Evolutionary conservation across 495 filamentous ascomycete species (phyloP), one percentile per base, ranked within the genome.

Genomic region (Aspergillus wentii): DNA sequence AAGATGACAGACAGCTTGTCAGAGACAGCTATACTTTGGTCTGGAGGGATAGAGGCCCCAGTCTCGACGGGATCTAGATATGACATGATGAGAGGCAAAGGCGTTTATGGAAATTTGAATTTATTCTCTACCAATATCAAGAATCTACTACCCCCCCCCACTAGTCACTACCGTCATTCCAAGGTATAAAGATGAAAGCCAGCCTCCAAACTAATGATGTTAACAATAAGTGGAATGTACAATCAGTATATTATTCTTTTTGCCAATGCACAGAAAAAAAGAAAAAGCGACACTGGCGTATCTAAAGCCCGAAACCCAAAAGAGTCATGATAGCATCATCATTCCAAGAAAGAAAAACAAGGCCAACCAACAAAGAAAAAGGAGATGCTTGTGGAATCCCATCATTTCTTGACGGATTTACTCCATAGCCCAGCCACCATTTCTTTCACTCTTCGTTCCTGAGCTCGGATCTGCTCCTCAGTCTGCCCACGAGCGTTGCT

Each of bases 401-500:
- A 30, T 54, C 46, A 64, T 47, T 49, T 56, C 21, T 51, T 59
- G 17, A 13, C 51, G 19, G 52, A 44, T 29, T 57, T 43, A 44
- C 56, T 66, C 79, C 79, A 83, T 48, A 84, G 42, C 13, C 78
- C 79, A 44, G 71, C 62, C 41, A 74, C 70, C 52, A 72, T 75
- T 53, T 81, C 74, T 54, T 75, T 68, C 7, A 84, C 76, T 54
- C 64, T 63, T 10, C 75, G 60, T 54, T 80, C 69, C 66, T 84
- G 80, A 45, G 74, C 74, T 27, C 61, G 45, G 35, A 84, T 83
- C 70, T 79, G 75, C 55, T 73, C 69, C 44, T 81, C 76, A 8
- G 76, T 80, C 62, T 84, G 80, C 1, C 80, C 80, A 17, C 72
- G 61, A 8, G 72, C 80, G 48, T 84, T 71, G 0, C 78, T 69